Evolutionary conservation across 192 early-diverging fungal species (phyloP).

Genomic region (Chytriomyces sp.): DNA sequence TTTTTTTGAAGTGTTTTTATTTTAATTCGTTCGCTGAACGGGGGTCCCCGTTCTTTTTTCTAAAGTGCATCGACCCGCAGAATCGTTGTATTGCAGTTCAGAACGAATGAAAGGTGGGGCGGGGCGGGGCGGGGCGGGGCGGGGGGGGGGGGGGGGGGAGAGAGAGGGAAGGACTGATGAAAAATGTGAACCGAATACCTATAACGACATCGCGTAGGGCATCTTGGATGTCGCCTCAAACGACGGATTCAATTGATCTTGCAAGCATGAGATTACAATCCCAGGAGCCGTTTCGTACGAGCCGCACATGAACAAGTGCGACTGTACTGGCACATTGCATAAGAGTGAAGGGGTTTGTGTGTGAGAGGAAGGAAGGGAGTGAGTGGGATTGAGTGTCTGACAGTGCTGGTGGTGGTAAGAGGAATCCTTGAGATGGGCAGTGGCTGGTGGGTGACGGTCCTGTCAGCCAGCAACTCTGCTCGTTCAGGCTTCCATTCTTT

Average conservation of each 20-base stretch:
- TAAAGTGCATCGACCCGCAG: too few relatives aligned
- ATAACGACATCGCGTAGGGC: constrained; percentile 21
- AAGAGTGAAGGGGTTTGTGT: not conserved
- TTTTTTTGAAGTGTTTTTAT: too few relatives aligned
- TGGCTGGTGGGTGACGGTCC: not conserved
- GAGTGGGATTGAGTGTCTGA: not conserved
- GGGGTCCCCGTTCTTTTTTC: too few relatives aligned
- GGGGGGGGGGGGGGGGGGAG: too few relatives aligned
- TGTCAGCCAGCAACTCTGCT: not conserved
- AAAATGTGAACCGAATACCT: constrained; percentile 21
- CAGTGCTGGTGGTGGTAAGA: not conserved
- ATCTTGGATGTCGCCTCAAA: constrained; percentile 20
- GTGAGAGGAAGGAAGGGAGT: not conserved
- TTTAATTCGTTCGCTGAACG: too few relatives aligned
- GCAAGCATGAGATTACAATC: constrained; percentile 13
- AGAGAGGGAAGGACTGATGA: not conserved
- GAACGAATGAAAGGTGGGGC: too few relatives aligned
- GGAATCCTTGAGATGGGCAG: not conserved
- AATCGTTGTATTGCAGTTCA: too few relatives aligned
- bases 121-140: too few relatives aligned
- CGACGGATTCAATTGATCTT: constrained; percentile 16
- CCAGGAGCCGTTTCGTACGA: not conserved
- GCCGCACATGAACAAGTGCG: not conserved
- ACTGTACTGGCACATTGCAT: constrained; percentile 19
- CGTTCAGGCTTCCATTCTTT: too few relatives aligned